phyloP scores from a whole-genome alignment of 768 basidiomycete species.

The Pleurotus salmoneostramineus region DNA sequence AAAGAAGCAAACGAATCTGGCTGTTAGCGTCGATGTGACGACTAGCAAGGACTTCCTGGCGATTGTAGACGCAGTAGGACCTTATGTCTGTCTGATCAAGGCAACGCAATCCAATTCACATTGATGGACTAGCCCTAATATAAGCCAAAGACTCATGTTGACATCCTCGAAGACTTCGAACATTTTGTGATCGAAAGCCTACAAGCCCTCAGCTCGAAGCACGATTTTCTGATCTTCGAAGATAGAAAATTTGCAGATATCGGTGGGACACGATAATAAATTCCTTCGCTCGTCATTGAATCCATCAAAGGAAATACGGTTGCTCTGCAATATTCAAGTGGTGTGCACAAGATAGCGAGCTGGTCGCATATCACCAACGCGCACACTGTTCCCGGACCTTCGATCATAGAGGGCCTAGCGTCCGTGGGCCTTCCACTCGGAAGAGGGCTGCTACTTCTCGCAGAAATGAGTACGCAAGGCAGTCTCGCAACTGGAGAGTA shows the following conservation, averaged over 20 bases:
- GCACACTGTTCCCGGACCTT: slow-evolving; percentile 94
- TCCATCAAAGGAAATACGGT: slow-evolving; percentile 86
- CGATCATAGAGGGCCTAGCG: slow-evolving; percentile 85
- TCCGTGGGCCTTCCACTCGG: slow-evolving; percentile 82
- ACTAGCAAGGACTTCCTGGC: slow-evolving; percentile 71
- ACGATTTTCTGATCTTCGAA: slow-evolving; percentile 96
- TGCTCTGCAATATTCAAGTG: slow-evolving; percentile 88
- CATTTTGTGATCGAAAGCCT: slow-evolving; percentile 64
- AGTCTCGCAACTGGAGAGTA: slow-evolving; percentile 81
- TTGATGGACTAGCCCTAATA: slow-evolving; percentile 20
- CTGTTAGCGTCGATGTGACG: slow-evolving; percentile 94
- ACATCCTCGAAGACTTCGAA: slow-evolving; percentile 93
- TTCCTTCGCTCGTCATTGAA: slow-evolving; percentile 8
- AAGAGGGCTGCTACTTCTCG: slow-evolving; percentile 85
- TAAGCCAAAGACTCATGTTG: slow-evolving; percentile 82
- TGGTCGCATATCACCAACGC: slow-evolving; percentile 99
- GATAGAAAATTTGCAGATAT: slow-evolving; percentile 99
- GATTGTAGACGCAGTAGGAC: slow-evolving; percentile 86
- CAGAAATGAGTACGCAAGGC: slow-evolving; percentile 94
- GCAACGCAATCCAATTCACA: slow-evolving; percentile 34
- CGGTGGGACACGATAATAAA: slow-evolving; percentile 43
- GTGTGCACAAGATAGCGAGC: slow-evolving; percentile 87
- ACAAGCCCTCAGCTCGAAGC: slow-evolving; percentile 64
- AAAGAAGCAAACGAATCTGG: slow-evolving; percentile 86
- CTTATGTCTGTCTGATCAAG: slow-evolving; percentile 93